These are phyloP conservation scores for Rosa hybrid DNA, from an alignment of 331 rosid genomes.

Conservation along the genomic window DNA sequence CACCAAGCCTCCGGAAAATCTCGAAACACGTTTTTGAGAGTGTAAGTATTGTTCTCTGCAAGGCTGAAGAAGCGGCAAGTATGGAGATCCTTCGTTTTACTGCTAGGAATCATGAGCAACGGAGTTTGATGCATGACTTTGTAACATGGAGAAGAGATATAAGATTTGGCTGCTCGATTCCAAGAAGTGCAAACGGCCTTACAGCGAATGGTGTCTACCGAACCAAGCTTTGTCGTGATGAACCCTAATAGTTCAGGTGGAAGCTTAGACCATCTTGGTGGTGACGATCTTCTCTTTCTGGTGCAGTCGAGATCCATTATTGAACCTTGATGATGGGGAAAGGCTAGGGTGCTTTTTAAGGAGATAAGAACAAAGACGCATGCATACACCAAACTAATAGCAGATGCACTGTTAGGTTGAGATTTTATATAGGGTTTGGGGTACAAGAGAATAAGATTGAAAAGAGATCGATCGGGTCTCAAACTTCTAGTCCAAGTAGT, in stretches of 20 bases:
- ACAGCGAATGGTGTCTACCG: not conserved
- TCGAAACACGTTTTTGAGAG: too few relatives aligned
- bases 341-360: too few relatives aligned
- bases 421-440: too few relatives aligned
- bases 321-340: not conserved
- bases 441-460: too few relatives aligned
- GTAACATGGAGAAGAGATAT: not conserved
- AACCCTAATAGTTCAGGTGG: not conserved
- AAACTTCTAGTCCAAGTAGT: too few relatives aligned
- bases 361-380: too few relatives aligned
- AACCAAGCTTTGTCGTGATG: not conserved
- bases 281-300: not conserved
- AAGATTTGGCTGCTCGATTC: not conserved
- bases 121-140: not conserved
- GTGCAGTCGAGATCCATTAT: not conserved
- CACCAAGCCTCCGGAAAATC: too few relatives aligned
- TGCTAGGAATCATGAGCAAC: constrained; percentile 2
- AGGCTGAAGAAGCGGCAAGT: too few relatives aligned
- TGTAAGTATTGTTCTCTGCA: too few relatives aligned
- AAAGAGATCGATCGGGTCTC: too few relatives aligned
- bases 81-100: not conserved
- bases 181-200: not conserved
- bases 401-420: too few relatives aligned
- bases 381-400: too few relatives aligned
- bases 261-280: not conserved